A percentile compares a stretch with the other conserved stretches of the same genome.
phyloP scores from a whole-genome alignment of 1,284 basidiomycete genomes.

The Pyrrhoderma lamaoense region DNA sequence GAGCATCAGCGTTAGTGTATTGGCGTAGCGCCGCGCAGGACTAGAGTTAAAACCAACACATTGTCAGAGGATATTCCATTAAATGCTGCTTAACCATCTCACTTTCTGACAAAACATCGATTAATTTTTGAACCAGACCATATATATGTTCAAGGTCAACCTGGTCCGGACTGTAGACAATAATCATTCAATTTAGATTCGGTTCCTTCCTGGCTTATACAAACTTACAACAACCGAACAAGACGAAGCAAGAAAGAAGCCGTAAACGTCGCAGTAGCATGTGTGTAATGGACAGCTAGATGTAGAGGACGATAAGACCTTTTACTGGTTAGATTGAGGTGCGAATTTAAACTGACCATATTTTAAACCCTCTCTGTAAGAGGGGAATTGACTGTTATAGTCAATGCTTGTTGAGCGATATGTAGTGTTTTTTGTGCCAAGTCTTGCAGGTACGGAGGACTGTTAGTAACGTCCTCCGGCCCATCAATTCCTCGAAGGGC shows the following conservation, averaged over 20 bases:
- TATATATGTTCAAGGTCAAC: slow-evolving; percentile 73
- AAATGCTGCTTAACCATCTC: slow-evolving; percentile 19
- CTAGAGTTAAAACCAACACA: slow-evolving; percentile 38
- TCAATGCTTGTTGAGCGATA: slow-evolving; percentile 60
- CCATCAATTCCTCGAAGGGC: slow-evolving; percentile 69
- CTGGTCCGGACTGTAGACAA: slow-evolving; percentile 60
- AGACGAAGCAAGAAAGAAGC: slow-evolving; percentile 85
- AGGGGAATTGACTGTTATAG: slow-evolving; percentile 70
- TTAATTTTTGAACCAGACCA: slow-evolving; percentile 71
- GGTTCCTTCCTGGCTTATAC: neutral
- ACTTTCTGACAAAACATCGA: slow-evolving; percentile 72
- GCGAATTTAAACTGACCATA: slow-evolving; percentile 52
- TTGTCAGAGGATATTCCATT: slow-evolving; percentile 2
- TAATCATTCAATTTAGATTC: slow-evolving; percentile 1
- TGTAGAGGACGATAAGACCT: slow-evolving; percentile 19
- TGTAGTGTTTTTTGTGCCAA: slow-evolving; percentile 65
- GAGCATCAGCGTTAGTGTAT: slow-evolving; percentile 82
- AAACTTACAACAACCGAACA: slow-evolving; percentile 72
- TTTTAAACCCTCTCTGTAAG: slow-evolving; percentile 85
- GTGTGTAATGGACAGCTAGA: slow-evolving; percentile 79
- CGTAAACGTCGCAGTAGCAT: slow-evolving; percentile 88
- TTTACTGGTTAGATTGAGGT: neutral
- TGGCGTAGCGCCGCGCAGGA: slow-evolving; percentile 82
- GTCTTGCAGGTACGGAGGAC: slow-evolving; percentile 61
- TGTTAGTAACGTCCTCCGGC: slow-evolving; percentile 68